Percentiles rank a stretch among this genome's conserved stretches.
Conservation (phyloP, 257 asterid species). For the Jacaranda copaia region DNA sequence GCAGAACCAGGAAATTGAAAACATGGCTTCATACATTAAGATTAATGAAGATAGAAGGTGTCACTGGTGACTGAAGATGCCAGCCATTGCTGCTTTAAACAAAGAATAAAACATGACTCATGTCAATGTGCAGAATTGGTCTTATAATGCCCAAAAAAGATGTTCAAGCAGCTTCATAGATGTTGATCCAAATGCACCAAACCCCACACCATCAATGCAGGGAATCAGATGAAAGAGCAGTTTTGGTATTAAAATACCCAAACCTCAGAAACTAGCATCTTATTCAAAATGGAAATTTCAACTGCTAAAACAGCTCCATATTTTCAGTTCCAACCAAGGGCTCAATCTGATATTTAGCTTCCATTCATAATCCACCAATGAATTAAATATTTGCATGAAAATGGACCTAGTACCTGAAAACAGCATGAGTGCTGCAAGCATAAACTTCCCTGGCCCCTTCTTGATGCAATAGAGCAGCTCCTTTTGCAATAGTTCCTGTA, state of each 20-base stretch:
- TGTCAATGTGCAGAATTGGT: neutral
- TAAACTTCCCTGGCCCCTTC: constrained; percentile 98
- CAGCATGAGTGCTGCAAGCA: constrained; percentile 97
- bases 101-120: constrained; percentile 19
- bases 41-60: constrained; percentile 21
- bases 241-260: neutral
- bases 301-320: neutral
- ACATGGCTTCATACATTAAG: constrained; percentile 25
- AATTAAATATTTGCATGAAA: neutral
- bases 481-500: constrained; percentile 90
- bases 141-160: neutral
- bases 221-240: neutral
- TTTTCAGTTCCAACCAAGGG: constrained; percentile 5
- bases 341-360: constrained; percentile 24
- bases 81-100: neutral
- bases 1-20: constrained; percentile 1
- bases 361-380: neutral
- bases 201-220: neutral
- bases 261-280: neutral
- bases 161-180: constrained; percentile 16
- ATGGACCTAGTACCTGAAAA: constrained; percentile 70
- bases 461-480: constrained; percentile 90
- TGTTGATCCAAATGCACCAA: neutral
- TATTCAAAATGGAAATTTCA: constrained; percentile 12
- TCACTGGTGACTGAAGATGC: neutral